A percentile compares a stretch with the other conserved stretches of the same genome.
These are phyloP conservation scores for Esteya vermicola DNA, from an alignment of 2,329 filamentous ascomycete genomes.

Conservation along the genomic window DNA sequence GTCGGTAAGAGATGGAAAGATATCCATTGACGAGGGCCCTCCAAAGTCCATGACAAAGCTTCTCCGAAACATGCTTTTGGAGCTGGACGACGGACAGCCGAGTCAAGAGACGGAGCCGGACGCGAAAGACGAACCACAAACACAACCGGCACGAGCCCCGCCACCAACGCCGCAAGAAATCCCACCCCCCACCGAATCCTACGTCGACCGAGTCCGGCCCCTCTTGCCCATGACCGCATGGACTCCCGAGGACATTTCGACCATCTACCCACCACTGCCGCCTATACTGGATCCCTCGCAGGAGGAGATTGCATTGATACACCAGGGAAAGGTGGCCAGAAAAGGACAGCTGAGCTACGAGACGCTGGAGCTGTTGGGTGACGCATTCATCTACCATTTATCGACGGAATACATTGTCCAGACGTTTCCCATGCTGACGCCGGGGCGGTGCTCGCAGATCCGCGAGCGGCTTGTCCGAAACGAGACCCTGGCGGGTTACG, in stretches of 20 bases:
- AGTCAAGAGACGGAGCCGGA: background rate
- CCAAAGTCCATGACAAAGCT: background rate
- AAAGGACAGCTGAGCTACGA: constrained; percentile 50
- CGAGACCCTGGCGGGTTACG: constrained; percentile 56
- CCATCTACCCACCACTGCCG: constrained; percentile 43
- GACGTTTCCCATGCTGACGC: constrained; percentile 49
- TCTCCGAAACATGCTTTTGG: background rate
- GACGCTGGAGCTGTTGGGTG: constrained; percentile 75
- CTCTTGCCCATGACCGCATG: constrained; percentile 19
- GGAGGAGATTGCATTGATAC: constrained; percentile 51
- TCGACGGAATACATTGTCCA: constrained; percentile 59
- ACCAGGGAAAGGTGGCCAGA: constrained; percentile 29
- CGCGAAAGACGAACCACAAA: background rate
- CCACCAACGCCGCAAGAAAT: background rate
- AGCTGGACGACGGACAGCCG: background rate
- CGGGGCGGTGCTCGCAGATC: constrained; percentile 60
- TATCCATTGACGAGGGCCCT: background rate
- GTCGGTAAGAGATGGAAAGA: background rate
- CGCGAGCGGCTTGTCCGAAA: constrained; percentile 75
- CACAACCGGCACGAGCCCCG: too few species aligned
- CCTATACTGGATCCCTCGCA: constrained; percentile 43
- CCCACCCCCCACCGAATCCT: background rate
- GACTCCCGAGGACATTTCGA: constrained; percentile 33
- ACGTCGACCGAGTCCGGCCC: constrained; percentile 3
- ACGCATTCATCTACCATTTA: constrained; percentile 63